phyloP scores from a whole-genome alignment of 2,329 filamentous ascomycete species.

The Myriosclerotinia duriaeana region DNA sequence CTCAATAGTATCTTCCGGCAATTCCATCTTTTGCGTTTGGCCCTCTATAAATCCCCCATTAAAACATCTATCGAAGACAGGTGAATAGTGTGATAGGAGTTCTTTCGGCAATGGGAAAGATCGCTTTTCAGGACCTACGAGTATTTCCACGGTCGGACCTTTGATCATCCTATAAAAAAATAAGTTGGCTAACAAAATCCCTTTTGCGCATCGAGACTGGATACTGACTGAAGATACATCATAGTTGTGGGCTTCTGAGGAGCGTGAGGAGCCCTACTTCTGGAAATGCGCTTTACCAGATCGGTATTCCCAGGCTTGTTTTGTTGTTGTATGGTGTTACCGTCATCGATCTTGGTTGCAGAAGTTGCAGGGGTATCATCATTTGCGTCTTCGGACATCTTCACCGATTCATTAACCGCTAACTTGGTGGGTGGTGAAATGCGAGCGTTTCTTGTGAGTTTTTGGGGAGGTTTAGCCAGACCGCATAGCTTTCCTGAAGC shows the following conservation, averaged over 20 bases:
- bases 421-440: background rate
- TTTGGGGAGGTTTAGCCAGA: too few relatives aligned
- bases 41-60: constrained; percentile 23
- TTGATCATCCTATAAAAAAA: background rate
- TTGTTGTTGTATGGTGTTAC: background rate
- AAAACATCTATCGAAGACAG: constrained; percentile 27
- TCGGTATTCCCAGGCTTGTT: background rate
- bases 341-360: background rate
- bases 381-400: background rate
- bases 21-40: constrained; percentile 22
- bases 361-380: background rate
- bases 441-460: too few relatives aligned
- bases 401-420: background rate
- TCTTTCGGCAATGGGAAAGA: constrained; percentile 24
- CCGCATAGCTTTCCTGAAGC: too few relatives aligned
- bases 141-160: constrained; percentile 22
- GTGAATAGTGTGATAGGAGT: constrained; percentile 27
- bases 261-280: background rate
- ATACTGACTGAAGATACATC: background rate
- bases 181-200: background rate
- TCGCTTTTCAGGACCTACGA: constrained; percentile 26
- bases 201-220: background rate
- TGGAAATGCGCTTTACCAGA: background rate
- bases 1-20: background rate
- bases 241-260: background rate